phyloP scores from a whole-genome alignment of 208 protist genomes.

The Trypanosoma platydactyli region DNA sequence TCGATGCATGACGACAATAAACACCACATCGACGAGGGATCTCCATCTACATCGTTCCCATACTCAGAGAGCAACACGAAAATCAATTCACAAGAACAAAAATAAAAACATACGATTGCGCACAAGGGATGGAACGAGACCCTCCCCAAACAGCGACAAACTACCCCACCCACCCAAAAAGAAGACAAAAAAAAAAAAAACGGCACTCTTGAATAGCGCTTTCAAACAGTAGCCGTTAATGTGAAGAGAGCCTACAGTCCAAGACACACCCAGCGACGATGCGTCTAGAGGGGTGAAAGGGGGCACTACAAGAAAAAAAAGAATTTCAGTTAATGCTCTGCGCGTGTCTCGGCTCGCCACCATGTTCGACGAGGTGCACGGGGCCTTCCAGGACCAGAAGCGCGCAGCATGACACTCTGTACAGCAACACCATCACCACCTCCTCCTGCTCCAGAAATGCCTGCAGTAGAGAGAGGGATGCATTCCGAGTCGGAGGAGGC shows the following conservation, averaged over 20 bases:
- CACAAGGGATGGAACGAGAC: too few species aligned
- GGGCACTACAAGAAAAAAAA: background rate
- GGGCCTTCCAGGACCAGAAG: background rate
- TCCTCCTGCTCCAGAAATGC: background rate
- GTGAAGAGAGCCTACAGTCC: background rate
- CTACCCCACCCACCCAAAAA: too few species aligned
- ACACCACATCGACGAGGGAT: too few species aligned
- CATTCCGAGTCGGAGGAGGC: background rate
- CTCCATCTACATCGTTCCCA: too few species aligned
- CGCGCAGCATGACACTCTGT: background rate
- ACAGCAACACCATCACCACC: background rate
- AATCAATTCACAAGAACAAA: too few species aligned
- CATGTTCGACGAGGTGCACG: constrained; percentile 21
- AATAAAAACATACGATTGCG: too few species aligned
- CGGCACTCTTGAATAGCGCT: too few species aligned
- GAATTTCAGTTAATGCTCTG: background rate
- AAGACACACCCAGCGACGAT: too few species aligned
- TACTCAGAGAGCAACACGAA: too few species aligned
- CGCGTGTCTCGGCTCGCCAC: constrained; percentile 14
- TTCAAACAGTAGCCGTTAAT: background rate
- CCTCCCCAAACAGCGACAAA: too few species aligned
- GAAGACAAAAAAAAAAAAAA: constrained; percentile 20
- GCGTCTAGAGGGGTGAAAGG: too few species aligned
- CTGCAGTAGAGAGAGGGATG: background rate
- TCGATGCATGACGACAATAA: too few species aligned